Evolutionary conservation across 768 basidiomycete species (phyloP), one percentile per base, ranked within the genome.

Genomic region (Kwoniella dendrophila): DNA sequence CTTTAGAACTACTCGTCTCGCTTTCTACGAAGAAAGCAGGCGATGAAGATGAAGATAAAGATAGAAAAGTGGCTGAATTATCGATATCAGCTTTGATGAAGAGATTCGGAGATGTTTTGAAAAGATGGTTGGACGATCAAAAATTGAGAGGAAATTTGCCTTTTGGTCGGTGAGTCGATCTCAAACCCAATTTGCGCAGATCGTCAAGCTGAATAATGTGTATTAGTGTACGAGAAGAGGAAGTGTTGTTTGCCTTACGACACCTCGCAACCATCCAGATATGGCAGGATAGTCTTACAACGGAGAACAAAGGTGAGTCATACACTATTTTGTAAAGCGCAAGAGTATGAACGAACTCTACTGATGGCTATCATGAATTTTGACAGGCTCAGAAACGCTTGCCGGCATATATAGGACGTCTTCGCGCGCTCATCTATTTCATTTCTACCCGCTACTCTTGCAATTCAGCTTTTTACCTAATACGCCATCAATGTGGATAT

Each of bases 81-180:
- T 85, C 84, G 64, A 76, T 93, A 5, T 86, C 90, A 0, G 83
- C 86, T 0, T 79, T 97, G 29, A 80, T 97, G 27, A 85, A 84
- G 63, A 86, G 94, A n/a, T 92, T 90, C 78, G 83, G 84, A 44
- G 80, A 82, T 1, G 83, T 86, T 0, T 80, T 97, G 57, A 82
- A 85, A 18, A 82, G 84, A 7, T 97, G 89, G 72, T 82, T 95
- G 16, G 92, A 90, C 0, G 95, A 97, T 70, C 87, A 89, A 67
- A 84, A 86, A 1, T 72, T 97, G 32, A 85, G 94, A n/a, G 92
- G 94, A 1, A 85, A 84, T 62, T 81, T 94, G 61, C 95, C 95
- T 1, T 94, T 96, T 79, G 86, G 90, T 43, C 85, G 92, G 90
- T 90, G 53, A 65, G 79, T 70, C 32, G 20, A 52, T 3, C 3